These are phyloP conservation scores for Epithele typhae DNA, from an alignment of 768 basidiomycete genomes.

Conservation along the genomic window DNA sequence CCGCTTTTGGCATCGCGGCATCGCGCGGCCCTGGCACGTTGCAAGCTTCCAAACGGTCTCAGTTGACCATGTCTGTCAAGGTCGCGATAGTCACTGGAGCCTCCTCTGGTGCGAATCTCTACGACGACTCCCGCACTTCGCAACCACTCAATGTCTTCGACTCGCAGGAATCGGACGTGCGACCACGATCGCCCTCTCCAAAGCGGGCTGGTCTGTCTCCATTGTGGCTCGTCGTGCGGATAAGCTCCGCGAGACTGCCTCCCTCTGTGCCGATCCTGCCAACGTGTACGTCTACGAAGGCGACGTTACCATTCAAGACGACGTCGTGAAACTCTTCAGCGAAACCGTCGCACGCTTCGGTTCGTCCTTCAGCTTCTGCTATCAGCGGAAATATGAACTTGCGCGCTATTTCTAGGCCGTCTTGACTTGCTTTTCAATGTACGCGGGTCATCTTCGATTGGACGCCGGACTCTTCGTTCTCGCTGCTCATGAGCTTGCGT, in stretches of 20 bases:
- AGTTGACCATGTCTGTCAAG: conserved; percentile 36
- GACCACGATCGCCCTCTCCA: conserved; percentile 64
- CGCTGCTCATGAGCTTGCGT: not conserved
- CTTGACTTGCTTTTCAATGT: conserved; percentile 82
- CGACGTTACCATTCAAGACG: conserved; percentile 60
- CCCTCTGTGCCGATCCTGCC: conserved; percentile 34
- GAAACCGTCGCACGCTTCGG: conserved; percentile 54
- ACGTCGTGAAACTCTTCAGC: conserved; percentile 54
- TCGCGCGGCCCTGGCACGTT: too few relatives aligned
- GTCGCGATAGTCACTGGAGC: conserved; percentile 82
- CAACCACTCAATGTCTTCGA: conserved; percentile 1
- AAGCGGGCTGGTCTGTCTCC: conserved; percentile 62
- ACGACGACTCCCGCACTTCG: not conserved
- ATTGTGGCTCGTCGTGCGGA: conserved; percentile 58
- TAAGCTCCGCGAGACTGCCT: conserved; percentile 54
- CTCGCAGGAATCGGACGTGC: conserved; percentile 60
- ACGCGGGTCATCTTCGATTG: conserved; percentile 17
- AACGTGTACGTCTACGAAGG: conserved; percentile 48
- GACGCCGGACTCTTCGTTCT: not conserved
- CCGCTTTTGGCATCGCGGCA: too few relatives aligned
- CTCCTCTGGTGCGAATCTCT: conserved; percentile 58
- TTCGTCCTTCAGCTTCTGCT: conserved; percentile 14
- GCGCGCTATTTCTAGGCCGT: conserved; percentile 38
- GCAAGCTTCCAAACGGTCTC: too few relatives aligned
- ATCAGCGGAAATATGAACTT: too few relatives aligned